Evolutionary conservation across 169 alveolate species (phyloP), one percentile per base, ranked within the genome.

Genomic region (Plasmodium coatneyi): DNA sequence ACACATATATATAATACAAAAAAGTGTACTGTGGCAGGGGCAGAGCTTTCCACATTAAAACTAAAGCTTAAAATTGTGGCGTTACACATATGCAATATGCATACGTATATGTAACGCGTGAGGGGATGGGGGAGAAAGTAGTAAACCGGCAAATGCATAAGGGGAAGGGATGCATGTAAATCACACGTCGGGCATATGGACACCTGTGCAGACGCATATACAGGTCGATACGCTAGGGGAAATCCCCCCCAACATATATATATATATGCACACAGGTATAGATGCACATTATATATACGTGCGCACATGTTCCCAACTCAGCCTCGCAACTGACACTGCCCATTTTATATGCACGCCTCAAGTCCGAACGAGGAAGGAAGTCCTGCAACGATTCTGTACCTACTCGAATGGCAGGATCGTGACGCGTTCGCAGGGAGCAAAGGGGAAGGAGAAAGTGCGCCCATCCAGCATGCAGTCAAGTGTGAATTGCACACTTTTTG

Each of bases 61-160:
- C 87, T 87, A 87, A 78, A 87, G 49, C 93, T 87, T 87, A 87
- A 87, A 87, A 87, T 87, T 87, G 56, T 70, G 49, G 80, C 70
- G 84, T 12, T 49, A 41, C 43, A 66, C 78, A 82, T 52, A 82
- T 30, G n/a, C n/a, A n/a, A 52, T 82, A 60, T 5, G 10, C 46
- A 19, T 32, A 56, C 19, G n/a, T 36, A 36, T 2, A 25, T 12
- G 10, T 66, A 66, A 28, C 19, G 60, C 60, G 60, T 49, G 39
- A 12, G 22, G 60, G 60, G 60, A 43, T 0, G 54, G 3, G 54
- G 54, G 19, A 16, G 60, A 49, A 12, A 49, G 25, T 49, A 49
- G 60, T 49, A 49, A 49, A 12, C 9, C 0, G 60, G 25, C 60
- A 14, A 49, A 14, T 49, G 60, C 22, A 49, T 16, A 14, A 49